Base-by-base conservation (phyloP, 2,329 filamentous ascomycete species). In the Beauveria sp. region DNA sequence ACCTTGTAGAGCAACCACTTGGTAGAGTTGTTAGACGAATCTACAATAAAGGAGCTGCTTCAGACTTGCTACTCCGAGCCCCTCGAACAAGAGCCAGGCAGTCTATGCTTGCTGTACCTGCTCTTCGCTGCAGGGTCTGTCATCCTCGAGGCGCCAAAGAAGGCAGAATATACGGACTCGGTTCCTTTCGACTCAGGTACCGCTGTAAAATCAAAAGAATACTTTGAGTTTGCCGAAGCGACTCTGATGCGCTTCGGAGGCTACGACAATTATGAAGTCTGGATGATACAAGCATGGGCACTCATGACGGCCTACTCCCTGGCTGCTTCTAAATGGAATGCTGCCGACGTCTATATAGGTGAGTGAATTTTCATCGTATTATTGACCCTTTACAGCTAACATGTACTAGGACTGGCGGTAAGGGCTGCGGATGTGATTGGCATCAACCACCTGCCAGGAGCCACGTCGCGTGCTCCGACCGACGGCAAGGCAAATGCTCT, bases 231-330 rank as follows among this genome's bases (percentile, higher is more conserved):
- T 63, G 85, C 85, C 5, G 84, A 81, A 64, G 76, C 75, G 47
- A 72, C 87, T 18, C 73, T 73, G 20, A 74, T 79, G 51, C 72
- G 75, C 1, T 69, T 75, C 1, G 70, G 73, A 3, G 77, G 82
- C 0, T 80, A 86, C 53, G 84, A 87, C 66, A 82, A 87, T 66
- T 82, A 80, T 24, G 81, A 86, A 60, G 81, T 88, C 62, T 87
- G 84, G 82, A 84, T 83, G 14, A 79, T 89, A 52, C 85, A 88
- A 67, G 84, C 84, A 2, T 72, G 88, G 48, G 72, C 83, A 0
- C 72, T 89, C 41, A 87, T 88, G 81, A 79, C 85, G 0, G 70
- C 87, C 2, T 89, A 87, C 66, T 84, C 82, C 79, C 72, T 89
- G 18, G 77, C 80, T 2, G 78, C 84, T 16, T 84, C 84, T 1